Percentiles rank a stretch among this genome's conserved stretches.
phyloP scores from a whole-genome alignment of 1,284 basidiomycete species.

The Cystobasidium slooffiae region DNA sequence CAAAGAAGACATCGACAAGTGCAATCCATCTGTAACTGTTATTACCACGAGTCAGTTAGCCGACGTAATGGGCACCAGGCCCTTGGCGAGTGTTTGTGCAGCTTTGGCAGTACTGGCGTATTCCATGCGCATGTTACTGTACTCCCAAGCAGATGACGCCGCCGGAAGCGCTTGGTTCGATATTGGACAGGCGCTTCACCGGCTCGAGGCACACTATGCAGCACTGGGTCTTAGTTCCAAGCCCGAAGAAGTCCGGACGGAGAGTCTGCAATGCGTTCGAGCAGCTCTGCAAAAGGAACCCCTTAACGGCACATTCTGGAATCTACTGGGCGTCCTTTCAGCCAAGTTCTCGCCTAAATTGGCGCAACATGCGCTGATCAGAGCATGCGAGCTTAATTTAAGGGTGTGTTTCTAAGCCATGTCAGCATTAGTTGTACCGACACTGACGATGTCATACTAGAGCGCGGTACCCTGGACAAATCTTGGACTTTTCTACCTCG shows the following conservation, averaged over 20 bases:
- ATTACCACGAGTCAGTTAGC: conserved; percentile 34
- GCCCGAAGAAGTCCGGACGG: conserved; percentile 59
- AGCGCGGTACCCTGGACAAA: conserved; percentile 82
- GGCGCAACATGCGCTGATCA: conserved; percentile 91
- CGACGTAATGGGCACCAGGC: conserved; percentile 12
- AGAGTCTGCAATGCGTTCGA: conserved; percentile 69
- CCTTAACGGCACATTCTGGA: conserved; percentile 78
- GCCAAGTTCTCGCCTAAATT: conserved; percentile 70
- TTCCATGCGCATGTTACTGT: conserved; percentile 73
- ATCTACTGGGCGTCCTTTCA: conserved; percentile 73
- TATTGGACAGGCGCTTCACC: conserved; percentile 67
- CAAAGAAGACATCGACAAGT: conserved; percentile 54
- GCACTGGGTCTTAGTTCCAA: conserved; percentile 53
- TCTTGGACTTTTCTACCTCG: conserved; percentile 86
- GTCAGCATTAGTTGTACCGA: conserved; percentile 33
- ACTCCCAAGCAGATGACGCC: conserved; percentile 65
- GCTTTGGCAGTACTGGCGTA: conserved; percentile 69
- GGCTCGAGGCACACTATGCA: conserved; percentile 61
- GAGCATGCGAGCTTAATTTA: conserved; percentile 78
- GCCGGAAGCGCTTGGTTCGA: conserved; percentile 76
- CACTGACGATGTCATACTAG: conserved; percentile 59
- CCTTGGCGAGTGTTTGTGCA: conserved; percentile 29
- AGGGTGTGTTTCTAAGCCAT: conserved; percentile 19
- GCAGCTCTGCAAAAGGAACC: conserved; percentile 77
- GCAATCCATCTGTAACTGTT: conserved; percentile 45